Conservation (phyloP, 345 rosid genomes). For the Citrus medica region DNA sequence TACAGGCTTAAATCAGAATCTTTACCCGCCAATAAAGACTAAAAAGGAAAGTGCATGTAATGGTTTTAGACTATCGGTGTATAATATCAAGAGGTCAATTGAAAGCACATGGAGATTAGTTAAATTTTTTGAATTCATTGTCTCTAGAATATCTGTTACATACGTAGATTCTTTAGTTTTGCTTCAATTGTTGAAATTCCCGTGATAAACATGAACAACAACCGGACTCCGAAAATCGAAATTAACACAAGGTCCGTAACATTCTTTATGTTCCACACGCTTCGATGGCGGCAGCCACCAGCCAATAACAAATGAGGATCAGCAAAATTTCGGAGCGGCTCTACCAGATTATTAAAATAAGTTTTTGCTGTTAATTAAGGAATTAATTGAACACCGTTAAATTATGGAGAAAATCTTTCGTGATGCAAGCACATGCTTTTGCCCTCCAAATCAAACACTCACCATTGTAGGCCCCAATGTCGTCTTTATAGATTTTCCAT, state of each 20-base stretch:
- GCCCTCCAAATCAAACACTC: conserved; percentile 34
- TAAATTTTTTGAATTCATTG: conserved; percentile 11
- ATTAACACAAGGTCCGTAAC: neutral
- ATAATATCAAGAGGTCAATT: neutral
- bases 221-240: neutral
- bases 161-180: neutral
- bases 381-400: neutral
- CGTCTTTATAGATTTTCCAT: neutral
- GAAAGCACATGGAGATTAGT: neutral
- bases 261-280: neutral
- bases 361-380: neutral
- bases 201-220: neutral
- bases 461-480: conserved; percentile 26
- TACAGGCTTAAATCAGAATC: neutral
- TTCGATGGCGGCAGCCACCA: neutral
- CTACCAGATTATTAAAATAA: neutral
- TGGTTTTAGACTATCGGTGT: neutral
- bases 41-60: neutral
- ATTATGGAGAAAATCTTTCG: conserved; percentile 6
- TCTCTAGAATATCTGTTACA: neutral
- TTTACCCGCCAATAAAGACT: neutral
- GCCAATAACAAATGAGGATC: neutral
- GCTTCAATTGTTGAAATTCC: neutral
- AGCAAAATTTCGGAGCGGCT: neutral
- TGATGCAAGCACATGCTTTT: conserved; percentile 46